Conservation (phyloP, 2,329 filamentous ascomycete species). For the Cordyceps militaris region DNA sequence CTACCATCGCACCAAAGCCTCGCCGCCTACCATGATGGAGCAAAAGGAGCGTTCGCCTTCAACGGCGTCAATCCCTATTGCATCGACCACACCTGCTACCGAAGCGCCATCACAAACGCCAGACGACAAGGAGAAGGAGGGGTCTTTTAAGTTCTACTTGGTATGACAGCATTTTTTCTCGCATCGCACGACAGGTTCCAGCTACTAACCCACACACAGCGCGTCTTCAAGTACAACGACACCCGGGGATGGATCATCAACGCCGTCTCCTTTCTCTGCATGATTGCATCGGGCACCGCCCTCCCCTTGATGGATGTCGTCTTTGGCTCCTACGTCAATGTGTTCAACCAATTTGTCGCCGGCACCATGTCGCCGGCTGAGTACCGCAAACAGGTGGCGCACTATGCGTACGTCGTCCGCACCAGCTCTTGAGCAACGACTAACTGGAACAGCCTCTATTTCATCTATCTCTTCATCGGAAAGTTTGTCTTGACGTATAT, state of each 20-base stretch:
- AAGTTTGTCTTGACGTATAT: conserved; percentile 48
- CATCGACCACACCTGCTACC: neutral
- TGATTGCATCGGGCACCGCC: conserved; percentile 30
- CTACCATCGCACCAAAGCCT: neutral
- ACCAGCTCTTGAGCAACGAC: neutral
- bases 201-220: conserved; percentile 18
- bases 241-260: conserved; percentile 31
- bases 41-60: neutral
- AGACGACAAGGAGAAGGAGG: neutral
- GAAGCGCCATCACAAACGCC: neutral
- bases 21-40: neutral
- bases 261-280: conserved; percentile 27
- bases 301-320: conserved; percentile 53
- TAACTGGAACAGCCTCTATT: conserved; percentile 37
- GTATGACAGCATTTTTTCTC: neutral
- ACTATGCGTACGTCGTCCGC: conserved; percentile 30
- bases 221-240: conserved; percentile 34
- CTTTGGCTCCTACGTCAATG: conserved; percentile 47
- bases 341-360: conserved; percentile 50
- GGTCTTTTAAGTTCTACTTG: conserved; percentile 12
- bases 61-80: neutral
- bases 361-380: conserved; percentile 34
- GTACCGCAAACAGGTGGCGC: conserved; percentile 44
- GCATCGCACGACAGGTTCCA: neutral
- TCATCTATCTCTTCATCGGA: conserved; percentile 51